Evolutionary conservation across 495 filamentous ascomycete species (phyloP).

Genomic region (Hypoxylon lienhwacheense): DNA sequence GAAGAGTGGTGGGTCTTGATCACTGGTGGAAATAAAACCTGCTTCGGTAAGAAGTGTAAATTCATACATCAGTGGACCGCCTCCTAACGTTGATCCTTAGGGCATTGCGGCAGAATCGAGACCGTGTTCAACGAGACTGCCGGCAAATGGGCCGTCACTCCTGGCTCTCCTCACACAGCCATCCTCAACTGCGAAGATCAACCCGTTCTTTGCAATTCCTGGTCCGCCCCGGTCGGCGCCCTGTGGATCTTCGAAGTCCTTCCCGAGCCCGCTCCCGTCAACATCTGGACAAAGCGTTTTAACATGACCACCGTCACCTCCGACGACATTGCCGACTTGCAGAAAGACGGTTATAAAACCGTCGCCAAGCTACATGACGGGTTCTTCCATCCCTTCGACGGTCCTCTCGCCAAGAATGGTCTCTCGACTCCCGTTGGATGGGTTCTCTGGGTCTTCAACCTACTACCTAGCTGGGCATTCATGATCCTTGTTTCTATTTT

Average conservation of each 20-base stretch:
- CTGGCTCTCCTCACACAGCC: slow-evolving; percentile 69
- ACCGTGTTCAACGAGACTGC: slow-evolving; percentile 63
- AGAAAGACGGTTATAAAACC: slow-evolving; percentile 63
- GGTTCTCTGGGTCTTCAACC: slow-evolving; percentile 68
- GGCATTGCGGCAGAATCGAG: slow-evolving; percentile 51
- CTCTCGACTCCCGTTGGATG: slow-evolving; percentile 71
- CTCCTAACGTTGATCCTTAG: slow-evolving; percentile 39
- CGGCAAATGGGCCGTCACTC: slow-evolving; percentile 63
- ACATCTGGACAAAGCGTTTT: slow-evolving; percentile 62
- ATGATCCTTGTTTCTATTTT: slow-evolving; percentile 83
- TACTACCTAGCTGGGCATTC: slow-evolving; percentile 60
- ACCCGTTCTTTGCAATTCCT: slow-evolving; percentile 77
- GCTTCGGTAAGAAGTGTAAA: slow-evolving; percentile 59
- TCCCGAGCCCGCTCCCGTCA: slow-evolving; percentile 56
- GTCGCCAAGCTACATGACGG: slow-evolving; percentile 64
- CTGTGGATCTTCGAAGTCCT: slow-evolving; percentile 72
- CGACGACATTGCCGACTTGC: slow-evolving; percentile 63
- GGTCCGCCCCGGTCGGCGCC: slow-evolving; percentile 70
- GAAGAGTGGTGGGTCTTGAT: slow-evolving; percentile 82
- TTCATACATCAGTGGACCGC: too few relatives aligned
- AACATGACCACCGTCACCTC: slow-evolving; percentile 68
- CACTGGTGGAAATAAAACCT: slow-evolving; percentile 86
- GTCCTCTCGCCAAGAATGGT: slow-evolving; percentile 64
- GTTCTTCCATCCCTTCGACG: slow-evolving; percentile 78
- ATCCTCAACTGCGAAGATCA: slow-evolving; percentile 78